A percentile compares a stretch with the other conserved stretches of the same genome.
Conservation (phyloP, 2,329 filamentous ascomycete genomes). For the Nemania sp. region DNA sequence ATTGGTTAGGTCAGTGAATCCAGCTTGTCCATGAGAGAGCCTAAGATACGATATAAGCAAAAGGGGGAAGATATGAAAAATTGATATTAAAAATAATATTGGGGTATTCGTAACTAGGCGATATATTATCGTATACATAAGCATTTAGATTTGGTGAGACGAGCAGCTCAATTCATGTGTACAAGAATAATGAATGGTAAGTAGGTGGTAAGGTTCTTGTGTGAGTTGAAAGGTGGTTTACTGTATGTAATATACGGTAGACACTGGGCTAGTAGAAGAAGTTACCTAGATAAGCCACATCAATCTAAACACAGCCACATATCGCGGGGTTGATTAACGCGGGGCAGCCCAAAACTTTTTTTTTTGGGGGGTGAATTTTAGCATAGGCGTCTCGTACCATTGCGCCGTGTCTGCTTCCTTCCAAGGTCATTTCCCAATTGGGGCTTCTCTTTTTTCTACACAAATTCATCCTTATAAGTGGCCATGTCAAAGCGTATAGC, state of each 20-base stretch:
- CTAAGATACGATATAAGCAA: too few species aligned
- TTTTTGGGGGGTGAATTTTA: constrained; percentile 13
- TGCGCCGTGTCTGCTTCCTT: neutral
- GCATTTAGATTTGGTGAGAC: neutral
- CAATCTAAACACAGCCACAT: constrained; percentile 31
- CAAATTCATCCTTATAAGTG: neutral
- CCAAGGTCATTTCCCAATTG: constrained; percentile 2
- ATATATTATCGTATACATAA: neutral
- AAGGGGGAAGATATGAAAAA: too few species aligned
- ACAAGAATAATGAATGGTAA: too few species aligned
- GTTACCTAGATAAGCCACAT: constrained; percentile 30
- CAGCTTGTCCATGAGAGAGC: too few species aligned
- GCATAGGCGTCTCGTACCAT: neutral
- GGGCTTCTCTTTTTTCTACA: neutral
- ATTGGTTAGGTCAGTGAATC: too few species aligned
- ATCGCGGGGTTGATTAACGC: constrained; percentile 44
- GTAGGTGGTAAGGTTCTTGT: too few species aligned
- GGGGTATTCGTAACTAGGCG: too few species aligned
- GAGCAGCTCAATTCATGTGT: too few species aligned
- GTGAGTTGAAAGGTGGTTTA: neutral
- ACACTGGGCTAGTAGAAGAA: neutral
- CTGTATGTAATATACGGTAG: neutral
- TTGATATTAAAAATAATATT: too few species aligned
- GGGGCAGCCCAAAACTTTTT: constrained; percentile 45
- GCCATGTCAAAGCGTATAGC: constrained; percentile 72